Evolutionary conservation across 306 rosid genomes (phyloP).

Genomic region (Alnus rubra): DNA sequence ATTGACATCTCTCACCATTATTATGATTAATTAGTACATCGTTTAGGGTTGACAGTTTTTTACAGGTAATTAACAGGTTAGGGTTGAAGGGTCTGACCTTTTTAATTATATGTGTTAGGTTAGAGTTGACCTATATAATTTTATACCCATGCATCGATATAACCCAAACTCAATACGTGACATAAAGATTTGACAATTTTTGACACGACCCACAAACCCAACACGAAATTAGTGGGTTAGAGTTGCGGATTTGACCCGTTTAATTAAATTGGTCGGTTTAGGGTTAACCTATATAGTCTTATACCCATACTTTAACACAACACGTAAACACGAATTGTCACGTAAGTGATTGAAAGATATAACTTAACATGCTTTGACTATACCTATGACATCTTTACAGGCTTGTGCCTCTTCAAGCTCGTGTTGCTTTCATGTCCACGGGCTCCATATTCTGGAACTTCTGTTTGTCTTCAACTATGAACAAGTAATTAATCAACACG

Average conservation of each 20-base stretch:
- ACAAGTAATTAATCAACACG: conserved; percentile 51
- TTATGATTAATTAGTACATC: background rate
- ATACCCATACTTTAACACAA: too few relatives aligned
- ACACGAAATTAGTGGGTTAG: too few relatives aligned
- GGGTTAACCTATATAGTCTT: too few relatives aligned
- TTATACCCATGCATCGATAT: too few relatives aligned
- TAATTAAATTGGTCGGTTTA: too few relatives aligned
- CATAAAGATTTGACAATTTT: too few relatives aligned
- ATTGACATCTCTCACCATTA: background rate
- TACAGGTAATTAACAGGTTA: too few relatives aligned
- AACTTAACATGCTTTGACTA: conserved; percentile 20
- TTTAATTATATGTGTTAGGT: background rate
- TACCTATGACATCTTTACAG: conserved; percentile 43
- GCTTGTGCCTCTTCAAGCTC: conserved; percentile 93
- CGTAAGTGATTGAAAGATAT: conserved; percentile 15
- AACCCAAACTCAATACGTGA: too few relatives aligned
- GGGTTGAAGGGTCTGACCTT: background rate
- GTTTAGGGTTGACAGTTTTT: too few relatives aligned
- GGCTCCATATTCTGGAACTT: conserved; percentile 95
- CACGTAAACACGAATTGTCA: background rate
- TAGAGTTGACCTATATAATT: too few relatives aligned
- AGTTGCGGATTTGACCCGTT: too few relatives aligned
- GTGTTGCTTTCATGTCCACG: conserved; percentile 89
- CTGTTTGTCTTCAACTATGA: conserved; percentile 80
- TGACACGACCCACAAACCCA: too few relatives aligned